Conservation (phyloP, 2,329 filamentous ascomycete genomes). For the Talaromyces piceae region DNA sequence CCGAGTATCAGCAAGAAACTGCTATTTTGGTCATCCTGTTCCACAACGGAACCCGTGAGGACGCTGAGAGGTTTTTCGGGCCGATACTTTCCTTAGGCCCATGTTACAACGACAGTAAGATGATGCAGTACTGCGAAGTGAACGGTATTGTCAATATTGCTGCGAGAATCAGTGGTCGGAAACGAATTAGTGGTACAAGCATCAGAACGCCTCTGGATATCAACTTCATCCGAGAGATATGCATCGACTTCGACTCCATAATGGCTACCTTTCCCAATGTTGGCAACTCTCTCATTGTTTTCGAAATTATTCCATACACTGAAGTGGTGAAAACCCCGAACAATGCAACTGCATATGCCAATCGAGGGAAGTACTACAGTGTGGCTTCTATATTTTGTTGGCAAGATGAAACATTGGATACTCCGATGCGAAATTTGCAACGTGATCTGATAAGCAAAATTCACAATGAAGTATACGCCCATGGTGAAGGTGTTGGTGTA, state of each 20-base stretch:
- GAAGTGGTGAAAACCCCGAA: constrained; percentile 31
- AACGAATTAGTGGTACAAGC: constrained; percentile 39
- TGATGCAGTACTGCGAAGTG: constrained; percentile 36
- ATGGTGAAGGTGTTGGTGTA: constrained; percentile 36
- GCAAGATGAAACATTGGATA: not conserved
- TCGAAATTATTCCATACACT: constrained; percentile 38
- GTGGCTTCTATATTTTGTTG: constrained; percentile 2
- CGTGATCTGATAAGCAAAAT: constrained; percentile 3
- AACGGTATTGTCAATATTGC: constrained; percentile 35
- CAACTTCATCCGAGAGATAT: constrained; percentile 24
- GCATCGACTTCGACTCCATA: constrained; percentile 23
- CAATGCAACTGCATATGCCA: constrained; percentile 34
- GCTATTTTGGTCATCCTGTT: constrained; percentile 41
- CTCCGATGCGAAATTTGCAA: constrained; percentile 41
- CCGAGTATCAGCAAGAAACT: constrained; percentile 49
- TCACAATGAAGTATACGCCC: constrained; percentile 24
- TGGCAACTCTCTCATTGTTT: constrained; percentile 25
- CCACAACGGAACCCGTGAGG: constrained; percentile 29
- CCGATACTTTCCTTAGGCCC: constrained; percentile 32
- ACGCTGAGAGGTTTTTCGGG: constrained; percentile 31
- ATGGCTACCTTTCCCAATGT: constrained; percentile 22
- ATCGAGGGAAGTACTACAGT: constrained; percentile 2
- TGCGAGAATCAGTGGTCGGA: constrained; percentile 32
- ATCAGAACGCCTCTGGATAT: constrained; percentile 37
- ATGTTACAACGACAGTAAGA: constrained; percentile 29